Percentiles rank a stretch among this genome's conserved stretches.
These are phyloP conservation scores for Apiospora malaysiana DNA, from an alignment of 2,329 filamentous ascomycete genomes.

Conservation along the genomic window DNA sequence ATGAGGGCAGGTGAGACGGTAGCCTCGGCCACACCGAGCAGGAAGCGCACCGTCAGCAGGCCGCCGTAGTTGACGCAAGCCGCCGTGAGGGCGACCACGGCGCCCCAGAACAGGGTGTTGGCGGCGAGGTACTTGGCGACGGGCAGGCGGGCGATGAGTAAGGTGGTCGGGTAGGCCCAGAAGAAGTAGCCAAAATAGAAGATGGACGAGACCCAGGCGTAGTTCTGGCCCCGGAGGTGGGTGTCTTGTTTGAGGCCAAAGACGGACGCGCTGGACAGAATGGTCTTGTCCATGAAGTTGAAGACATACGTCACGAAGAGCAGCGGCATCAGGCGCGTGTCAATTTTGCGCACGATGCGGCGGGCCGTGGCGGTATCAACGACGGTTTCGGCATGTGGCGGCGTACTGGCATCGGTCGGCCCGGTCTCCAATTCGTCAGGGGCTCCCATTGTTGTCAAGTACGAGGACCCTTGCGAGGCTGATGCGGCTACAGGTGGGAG, in stretches of 20 bases:
- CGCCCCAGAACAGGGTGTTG: conserved; percentile 58
- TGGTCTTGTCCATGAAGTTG: conserved; percentile 44
- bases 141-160: conserved; percentile 54
- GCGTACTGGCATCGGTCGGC: not conserved
- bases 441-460: not conserved
- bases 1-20: conserved; percentile 60
- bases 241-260: conserved; percentile 60
- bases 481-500: not conserved
- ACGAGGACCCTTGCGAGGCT: not conserved
- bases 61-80: conserved; percentile 55
- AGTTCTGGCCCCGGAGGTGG: conserved; percentile 49
- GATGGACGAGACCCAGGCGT: conserved; percentile 52
- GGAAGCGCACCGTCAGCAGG: conserved; percentile 56
- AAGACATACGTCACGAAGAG: conserved; percentile 35
- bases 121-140: conserved; percentile 52
- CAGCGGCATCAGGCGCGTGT: conserved; percentile 32
- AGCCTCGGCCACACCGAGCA: conserved; percentile 61
- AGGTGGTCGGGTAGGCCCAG: conserved; percentile 56
- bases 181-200: conserved; percentile 57
- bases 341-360: conserved; percentile 34
- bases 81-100: conserved; percentile 50
- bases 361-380: conserved; percentile 23
- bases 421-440: conserved; percentile 4
- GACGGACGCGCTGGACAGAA: conserved; percentile 60
- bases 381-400: not conserved